Evolutionary conservation across 192 early-diverging fungal species (phyloP), one percentile per base, ranked within the genome.

Genomic region (Nowakowskiella sp.): DNA sequence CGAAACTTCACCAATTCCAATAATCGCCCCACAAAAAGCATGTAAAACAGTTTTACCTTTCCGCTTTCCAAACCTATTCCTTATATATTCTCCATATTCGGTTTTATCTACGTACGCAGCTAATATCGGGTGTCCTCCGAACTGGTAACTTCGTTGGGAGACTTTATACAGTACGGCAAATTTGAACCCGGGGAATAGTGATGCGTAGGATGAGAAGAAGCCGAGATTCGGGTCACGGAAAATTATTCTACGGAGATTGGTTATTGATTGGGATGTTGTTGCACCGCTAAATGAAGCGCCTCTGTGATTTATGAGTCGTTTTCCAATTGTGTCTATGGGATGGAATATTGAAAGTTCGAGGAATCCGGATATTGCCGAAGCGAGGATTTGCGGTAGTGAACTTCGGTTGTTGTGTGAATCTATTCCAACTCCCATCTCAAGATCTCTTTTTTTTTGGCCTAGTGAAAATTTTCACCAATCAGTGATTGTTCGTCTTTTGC

Each of bases 161-260:
- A 95, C 84, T 71, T 95, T 95, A 83, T 95, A 95, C 4, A 86
- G 85, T 26, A 88, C 86, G 13, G 92, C 92, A 65, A 87, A 95
- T 23, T 88, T 89, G 32, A 95, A 78, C 39, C 90, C 92, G 1
- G 85, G 87, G 68, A 92, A 95, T 52, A 95, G 72, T 6, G 87
- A 88, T 1, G 78, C 54, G 56, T 92, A 90, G 67, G 85, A 86
- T 55, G 68, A 58, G 6, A 85, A 19, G 28, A 77, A 75, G 0
- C 80, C 55, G 61, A 0, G 13, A 13, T 39, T 39, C 19, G 13
- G 36, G 13, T 19, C 13, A 19, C 36, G 13, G 36, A 13, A 39
- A 39, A 39, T 19, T 39, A 19, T 39, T 19, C 36, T 39, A 19
- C 13, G 19, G 13, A 19, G 13, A 39, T 39, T 39, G 36, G 19